Percentiles rank a stretch among this genome's conserved stretches.
phyloP scores from a whole-genome alignment of 2,329 filamentous ascomycete genomes.

The Arthrobotrys sinensis region DNA sequence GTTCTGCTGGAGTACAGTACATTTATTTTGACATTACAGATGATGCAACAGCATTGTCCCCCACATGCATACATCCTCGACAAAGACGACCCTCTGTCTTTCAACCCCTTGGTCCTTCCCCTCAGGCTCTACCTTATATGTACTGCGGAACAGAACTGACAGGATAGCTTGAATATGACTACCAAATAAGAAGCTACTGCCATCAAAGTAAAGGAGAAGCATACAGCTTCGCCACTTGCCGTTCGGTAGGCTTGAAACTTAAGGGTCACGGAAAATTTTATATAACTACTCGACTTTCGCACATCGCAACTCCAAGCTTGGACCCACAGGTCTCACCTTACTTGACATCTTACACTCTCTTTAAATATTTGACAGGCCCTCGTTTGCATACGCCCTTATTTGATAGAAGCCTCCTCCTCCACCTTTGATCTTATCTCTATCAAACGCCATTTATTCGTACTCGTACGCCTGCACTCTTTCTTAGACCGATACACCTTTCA shows the following conservation, averaged over 20 bases:
- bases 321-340: slow-evolving; percentile 61
- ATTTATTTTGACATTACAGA: slow-evolving; percentile 60
- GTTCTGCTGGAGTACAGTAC: slow-evolving; percentile 56
- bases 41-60: slow-evolving; percentile 61
- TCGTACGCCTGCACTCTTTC: neutral
- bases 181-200: slow-evolving; percentile 60
- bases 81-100: slow-evolving; percentile 50
- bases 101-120: slow-evolving; percentile 54
- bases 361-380: slow-evolving; percentile 57
- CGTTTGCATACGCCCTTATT: slow-evolving; percentile 38
- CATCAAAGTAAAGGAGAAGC: slow-evolving; percentile 55
- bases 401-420: slow-evolving; percentile 34
- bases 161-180: slow-evolving; percentile 59
- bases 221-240: slow-evolving; percentile 59
- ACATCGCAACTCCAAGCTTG: slow-evolving; percentile 61
- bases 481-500: slow-evolving; percentile 3
- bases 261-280: slow-evolving; percentile 58
- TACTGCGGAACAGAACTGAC: slow-evolving; percentile 58
- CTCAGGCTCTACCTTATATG: slow-evolving; percentile 55
- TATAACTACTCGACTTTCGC: slow-evolving; percentile 61
- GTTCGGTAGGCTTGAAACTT: slow-evolving; percentile 54
- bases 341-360: slow-evolving; percentile 57
- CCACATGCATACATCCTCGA: slow-evolving; percentile 61
- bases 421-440: slow-evolving; percentile 25
- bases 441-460: slow-evolving; percentile 22